A percentile compares a stretch with the other conserved stretches of the same genome.
Evolutionary conservation across 331 rosid genomes (phyloP).

Genomic region (Phaseolus coccineus): DNA sequence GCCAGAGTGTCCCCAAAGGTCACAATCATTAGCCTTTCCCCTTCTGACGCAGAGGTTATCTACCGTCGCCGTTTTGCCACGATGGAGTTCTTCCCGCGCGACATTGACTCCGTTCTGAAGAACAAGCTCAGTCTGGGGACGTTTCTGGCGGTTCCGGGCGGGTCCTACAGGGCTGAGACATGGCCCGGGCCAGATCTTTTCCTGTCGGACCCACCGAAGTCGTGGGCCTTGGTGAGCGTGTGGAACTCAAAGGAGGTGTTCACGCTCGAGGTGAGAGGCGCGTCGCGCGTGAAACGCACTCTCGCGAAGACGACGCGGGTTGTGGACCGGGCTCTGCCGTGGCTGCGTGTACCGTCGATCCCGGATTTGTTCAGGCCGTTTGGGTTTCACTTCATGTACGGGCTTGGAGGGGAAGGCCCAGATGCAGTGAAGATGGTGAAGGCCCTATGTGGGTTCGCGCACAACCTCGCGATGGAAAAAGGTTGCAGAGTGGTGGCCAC

Average conservation of each 20-base stretch:
- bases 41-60: slow-evolving; percentile 71
- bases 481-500: slow-evolving; percentile 85
- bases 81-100: slow-evolving; percentile 93
- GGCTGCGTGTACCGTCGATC: slow-evolving; percentile 73
- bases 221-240: slow-evolving; percentile 90
- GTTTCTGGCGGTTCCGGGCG: slow-evolving; percentile 80
- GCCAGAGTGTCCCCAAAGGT: slow-evolving; percentile 52
- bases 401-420: slow-evolving; percentile 87
- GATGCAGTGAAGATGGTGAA: slow-evolving; percentile 61
- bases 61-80: slow-evolving; percentile 82
- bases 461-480: slow-evolving; percentile 72
- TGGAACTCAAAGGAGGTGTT: slow-evolving; percentile 91
- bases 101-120: slow-evolving; percentile 79
- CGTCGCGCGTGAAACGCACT: slow-evolving; percentile 59
- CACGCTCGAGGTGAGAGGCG: slow-evolving; percentile 81
- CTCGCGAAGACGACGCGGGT: slow-evolving; percentile 71
- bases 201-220: slow-evolving; percentile 63
- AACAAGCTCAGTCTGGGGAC: slow-evolving; percentile 89
- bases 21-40: slow-evolving; percentile 56
- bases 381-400: slow-evolving; percentile 83
- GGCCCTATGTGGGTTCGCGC: slow-evolving; percentile 74
- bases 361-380: slow-evolving; percentile 84
- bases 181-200: slow-evolving; percentile 76
- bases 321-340: slow-evolving; percentile 78
- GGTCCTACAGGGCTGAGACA: slow-evolving; percentile 34